phyloP scores from a whole-genome alignment of 352 stramenopile genomes.

The Globisporangium megalacanthum region DNA sequence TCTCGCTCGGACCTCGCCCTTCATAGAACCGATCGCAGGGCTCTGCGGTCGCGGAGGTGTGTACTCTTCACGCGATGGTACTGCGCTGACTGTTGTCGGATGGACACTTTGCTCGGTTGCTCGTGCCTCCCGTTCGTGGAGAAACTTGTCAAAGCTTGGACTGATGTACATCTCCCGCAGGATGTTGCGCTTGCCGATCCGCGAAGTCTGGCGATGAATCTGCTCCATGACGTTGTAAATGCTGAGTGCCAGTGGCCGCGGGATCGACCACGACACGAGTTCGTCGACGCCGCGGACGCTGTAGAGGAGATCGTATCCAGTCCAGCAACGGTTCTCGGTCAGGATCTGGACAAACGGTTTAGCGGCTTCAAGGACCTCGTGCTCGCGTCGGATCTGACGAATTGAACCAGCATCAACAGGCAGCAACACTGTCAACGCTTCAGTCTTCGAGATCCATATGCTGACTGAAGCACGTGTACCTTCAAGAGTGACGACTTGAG shows the following conservation, averaged over 20 bases:
- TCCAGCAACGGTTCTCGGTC: constrained; percentile 42
- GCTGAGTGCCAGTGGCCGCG: constrained; percentile 31
- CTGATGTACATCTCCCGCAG: constrained; percentile 35
- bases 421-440: too few relatives aligned
- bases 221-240: constrained; percentile 56
- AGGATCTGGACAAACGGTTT: constrained; percentile 32
- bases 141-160: constrained; percentile 33
- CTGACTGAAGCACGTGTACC: constrained; percentile 15
- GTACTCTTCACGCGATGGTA: not conserved
- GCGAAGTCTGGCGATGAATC: constrained; percentile 33
- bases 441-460: not conserved
- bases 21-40: constrained; percentile 3
- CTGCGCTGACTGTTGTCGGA: too few relatives aligned
- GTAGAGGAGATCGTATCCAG: constrained; percentile 50
- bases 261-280: constrained; percentile 49
- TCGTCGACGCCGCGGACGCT: constrained; percentile 40
- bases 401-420: not conserved
- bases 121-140: constrained; percentile 13
- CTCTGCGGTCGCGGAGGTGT: not conserved
- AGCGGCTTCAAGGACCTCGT: constrained; percentile 35
- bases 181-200: constrained; percentile 36
- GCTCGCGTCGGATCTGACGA: constrained; percentile 45
- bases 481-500: constrained; percentile 33
- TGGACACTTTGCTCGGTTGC: not conserved
- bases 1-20: constrained; percentile 16